Evolutionary conservation across 805 yeast genomes (phyloP), one percentile per base, ranked within the genome.

Genomic region (Yarrowia osloensis): DNA sequence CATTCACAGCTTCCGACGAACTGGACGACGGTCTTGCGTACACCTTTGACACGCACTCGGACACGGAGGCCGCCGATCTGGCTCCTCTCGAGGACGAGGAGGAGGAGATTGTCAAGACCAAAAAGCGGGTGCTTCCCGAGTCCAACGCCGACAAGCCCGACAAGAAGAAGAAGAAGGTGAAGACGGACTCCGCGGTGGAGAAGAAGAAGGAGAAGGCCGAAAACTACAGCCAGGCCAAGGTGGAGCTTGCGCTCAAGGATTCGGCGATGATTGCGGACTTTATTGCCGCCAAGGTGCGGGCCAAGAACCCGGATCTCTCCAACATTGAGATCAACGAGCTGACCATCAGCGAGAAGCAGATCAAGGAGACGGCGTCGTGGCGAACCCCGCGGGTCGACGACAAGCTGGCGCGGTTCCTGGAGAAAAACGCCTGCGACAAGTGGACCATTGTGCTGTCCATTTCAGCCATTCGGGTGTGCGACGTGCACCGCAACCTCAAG

Each of bases 401-500:
- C 67, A 70, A 69, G 40, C 68, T 62, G 49, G 70, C 70, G 28
- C 69, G 65, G 39, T 66, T 69, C 17, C 72, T 69, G 19, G 68
- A 67, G 19, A 67, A 50, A 26, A 70, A 72, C 17, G 80, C 54
- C 22, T 61, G 77, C 35, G 76, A 83, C 31, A 82, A 83, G 66
- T 79, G 82, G 77, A 74, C 86, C 70, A 76, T 88, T 17, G 77
- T 88, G 1, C 72, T 88, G 17, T 83, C 93, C 0, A 83, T 89
- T 81, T 90, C 97, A 0, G 95, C 97, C 12, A 79, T 91, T 26
- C 82, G 98, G 71, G 95, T 91, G 1, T 94, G 97, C 73, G 97
- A 93, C 72, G 82, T 91, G 2, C 88, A 84, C 73, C 83, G 97
- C 70, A 86, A 89, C 0, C 73, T 84, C 76, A 70, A 73, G 28